phyloP scores from a whole-genome alignment of 306 rosid genomes.

The Fagus crenata region DNA sequence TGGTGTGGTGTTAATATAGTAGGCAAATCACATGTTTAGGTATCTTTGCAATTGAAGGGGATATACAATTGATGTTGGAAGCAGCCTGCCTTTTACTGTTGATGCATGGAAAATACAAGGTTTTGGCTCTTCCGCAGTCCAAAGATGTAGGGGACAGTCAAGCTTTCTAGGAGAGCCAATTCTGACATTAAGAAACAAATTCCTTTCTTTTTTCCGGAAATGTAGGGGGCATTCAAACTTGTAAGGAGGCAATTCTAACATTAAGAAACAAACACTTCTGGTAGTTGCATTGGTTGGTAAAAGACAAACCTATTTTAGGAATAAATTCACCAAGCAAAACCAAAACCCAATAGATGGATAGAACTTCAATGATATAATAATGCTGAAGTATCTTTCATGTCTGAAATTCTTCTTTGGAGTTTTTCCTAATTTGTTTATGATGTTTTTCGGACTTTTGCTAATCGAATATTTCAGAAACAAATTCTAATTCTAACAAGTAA shows the following conservation, averaged over 20 bases:
- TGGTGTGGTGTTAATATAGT: not conserved
- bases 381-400: not conserved
- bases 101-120: not conserved
- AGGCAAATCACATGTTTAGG: not conserved
- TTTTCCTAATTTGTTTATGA: not conserved
- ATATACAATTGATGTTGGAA: not conserved
- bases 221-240: not conserved
- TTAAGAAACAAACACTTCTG: not conserved
- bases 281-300: not conserved
- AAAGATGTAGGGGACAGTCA: not conserved
- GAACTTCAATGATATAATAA: not conserved
- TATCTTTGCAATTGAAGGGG: not conserved
- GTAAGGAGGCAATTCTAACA: not conserved
- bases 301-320: not conserved
- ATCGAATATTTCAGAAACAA: not conserved
- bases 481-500: not conserved
- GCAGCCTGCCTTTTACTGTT: not conserved
- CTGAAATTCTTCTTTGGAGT: not conserved
- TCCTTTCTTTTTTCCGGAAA: no score
- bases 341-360: not conserved
- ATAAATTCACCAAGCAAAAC: not conserved
- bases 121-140: not conserved
- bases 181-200: not conserved
- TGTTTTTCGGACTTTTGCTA: not conserved
- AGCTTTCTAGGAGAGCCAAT: not conserved